Percentiles rank a stretch among this genome's conserved stretches.
These are phyloP conservation scores for Fusarium sarcochroum DNA, from an alignment of 2,329 filamentous ascomycete species.

Conservation along the genomic window DNA sequence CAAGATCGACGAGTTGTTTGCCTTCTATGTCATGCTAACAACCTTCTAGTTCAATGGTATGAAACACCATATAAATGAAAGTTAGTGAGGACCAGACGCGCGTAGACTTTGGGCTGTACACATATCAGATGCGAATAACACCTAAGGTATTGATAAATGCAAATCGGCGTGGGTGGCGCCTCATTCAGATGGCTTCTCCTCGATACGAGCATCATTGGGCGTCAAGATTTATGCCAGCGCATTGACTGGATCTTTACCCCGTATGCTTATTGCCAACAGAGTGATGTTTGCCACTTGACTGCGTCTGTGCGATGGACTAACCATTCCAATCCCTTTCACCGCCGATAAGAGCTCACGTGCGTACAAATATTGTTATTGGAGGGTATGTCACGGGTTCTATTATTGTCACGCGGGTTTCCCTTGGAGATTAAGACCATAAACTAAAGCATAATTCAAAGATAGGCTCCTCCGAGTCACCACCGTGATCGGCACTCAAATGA, in stretches of 20 bases:
- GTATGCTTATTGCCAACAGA: constrained; percentile 14
- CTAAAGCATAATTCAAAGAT: constrained; percentile 17
- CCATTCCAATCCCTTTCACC: constrained; percentile 20
- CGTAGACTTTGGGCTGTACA: constrained; percentile 8
- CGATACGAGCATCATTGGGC: constrained; percentile 19
- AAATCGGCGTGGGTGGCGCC: constrained; percentile 35
- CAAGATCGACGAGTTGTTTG: constrained; percentile 22
- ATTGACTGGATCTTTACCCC: constrained; percentile 11
- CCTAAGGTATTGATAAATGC: constrained; percentile 7
- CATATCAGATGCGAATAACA: not conserved
- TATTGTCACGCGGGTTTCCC: constrained; percentile 20
- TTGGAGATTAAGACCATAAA: constrained; percentile 20
- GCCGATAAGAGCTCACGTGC: constrained; percentile 29
- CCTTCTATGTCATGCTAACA: constrained; percentile 6
- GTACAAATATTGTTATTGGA: constrained; percentile 3
- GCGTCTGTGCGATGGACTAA: constrained; percentile 33
- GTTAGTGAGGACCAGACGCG: not conserved
- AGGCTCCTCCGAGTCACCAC: constrained; percentile 33
- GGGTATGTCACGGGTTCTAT: constrained; percentile 26
- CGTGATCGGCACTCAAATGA: constrained; percentile 17
- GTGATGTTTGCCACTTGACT: constrained; percentile 11
- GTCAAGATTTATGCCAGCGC: constrained; percentile 37
- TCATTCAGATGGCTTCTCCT: constrained; percentile 1
- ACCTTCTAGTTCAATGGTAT: not conserved
- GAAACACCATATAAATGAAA: constrained; percentile 14